These are phyloP conservation scores for Ogataea henricii DNA, from an alignment of 805 yeast species.

Conservation along the genomic window DNA sequence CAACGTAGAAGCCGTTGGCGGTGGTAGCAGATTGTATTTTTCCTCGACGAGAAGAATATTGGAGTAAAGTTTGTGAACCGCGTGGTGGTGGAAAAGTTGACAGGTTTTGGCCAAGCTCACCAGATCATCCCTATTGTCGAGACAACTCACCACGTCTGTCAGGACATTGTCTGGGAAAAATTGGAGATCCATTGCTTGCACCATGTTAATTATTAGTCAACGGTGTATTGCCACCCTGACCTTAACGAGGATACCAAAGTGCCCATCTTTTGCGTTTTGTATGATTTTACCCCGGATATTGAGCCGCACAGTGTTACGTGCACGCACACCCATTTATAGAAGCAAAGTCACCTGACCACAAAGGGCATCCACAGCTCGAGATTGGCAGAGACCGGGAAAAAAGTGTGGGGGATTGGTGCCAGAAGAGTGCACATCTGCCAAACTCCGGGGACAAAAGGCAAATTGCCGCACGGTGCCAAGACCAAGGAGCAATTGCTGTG, in stretches of 20 bases:
- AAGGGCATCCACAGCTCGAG: not conserved
- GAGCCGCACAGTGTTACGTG: conserved; percentile 1
- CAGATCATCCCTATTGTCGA: conserved; percentile 14
- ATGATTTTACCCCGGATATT: conserved; percentile 3
- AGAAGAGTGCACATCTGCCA: not conserved
- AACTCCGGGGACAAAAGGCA: conserved; percentile 1
- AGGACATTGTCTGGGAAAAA: conserved; percentile 20
- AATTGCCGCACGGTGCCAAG: not conserved
- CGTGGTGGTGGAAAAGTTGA: conserved; percentile 9
- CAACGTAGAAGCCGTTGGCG: not conserved
- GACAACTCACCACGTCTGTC: conserved; percentile 7
- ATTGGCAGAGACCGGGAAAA: not conserved
- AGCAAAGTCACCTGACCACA: not conserved
- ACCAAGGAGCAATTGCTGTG: too few relatives aligned
- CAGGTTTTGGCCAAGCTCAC: conserved; percentile 14
- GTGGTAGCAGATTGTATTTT: conserved; percentile 5
- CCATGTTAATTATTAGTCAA: too few relatives aligned
- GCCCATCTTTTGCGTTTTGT: not conserved
- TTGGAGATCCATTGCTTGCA: not conserved
- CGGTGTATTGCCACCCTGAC: too few relatives aligned
- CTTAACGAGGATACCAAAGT: too few relatives aligned
- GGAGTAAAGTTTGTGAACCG: conserved; percentile 15
- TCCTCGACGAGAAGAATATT: conserved; percentile 19
- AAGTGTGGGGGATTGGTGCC: not conserved
- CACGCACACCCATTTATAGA: not conserved